A percentile compares a stretch with the other conserved stretches of the same genome.
Conservation (phyloP, 164 flowering plant genomes). For the Chloranthus sessilifolius region DNA sequence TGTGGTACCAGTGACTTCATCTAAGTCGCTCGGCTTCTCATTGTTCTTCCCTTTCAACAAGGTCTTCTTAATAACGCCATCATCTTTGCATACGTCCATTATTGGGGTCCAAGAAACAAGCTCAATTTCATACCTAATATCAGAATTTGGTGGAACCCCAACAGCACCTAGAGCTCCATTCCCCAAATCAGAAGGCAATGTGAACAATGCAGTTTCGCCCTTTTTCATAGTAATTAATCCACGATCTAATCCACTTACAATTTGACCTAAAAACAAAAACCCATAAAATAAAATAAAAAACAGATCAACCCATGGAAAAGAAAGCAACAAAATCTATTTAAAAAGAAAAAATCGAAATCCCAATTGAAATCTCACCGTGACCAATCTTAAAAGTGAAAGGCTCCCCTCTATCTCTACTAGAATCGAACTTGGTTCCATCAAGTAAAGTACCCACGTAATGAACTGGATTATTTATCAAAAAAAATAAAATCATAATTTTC, state of each 20-base stretch:
- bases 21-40: conserved; percentile 53
- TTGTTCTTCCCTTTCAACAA: conserved; percentile 37
- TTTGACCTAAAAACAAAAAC: conserved; percentile 25
- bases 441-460: conserved; percentile 47
- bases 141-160: conserved; percentile 34
- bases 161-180: conserved; percentile 29
- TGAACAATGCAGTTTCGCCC: conserved; percentile 63
- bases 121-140: conserved; percentile 52
- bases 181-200: conserved; percentile 43
- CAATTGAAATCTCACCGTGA: conserved; percentile 27
- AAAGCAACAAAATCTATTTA: neutral
- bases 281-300: neutral
- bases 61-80: conserved; percentile 64
- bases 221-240: conserved; percentile 61
- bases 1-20: conserved; percentile 69
- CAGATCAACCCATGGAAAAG: neutral
- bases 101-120: conserved; percentile 63
- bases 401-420: conserved; percentile 37
- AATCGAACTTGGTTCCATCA: conserved; percentile 54
- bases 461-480: conserved; percentile 31
- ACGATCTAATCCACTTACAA: conserved; percentile 41
- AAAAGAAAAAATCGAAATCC: neutral
- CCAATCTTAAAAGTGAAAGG: conserved; percentile 56
- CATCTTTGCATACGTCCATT: conserved; percentile 61
- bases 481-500: neutral